Base-by-base conservation (phyloP, 176 grass and related monocot species). In the Lolium perenne region DNA sequence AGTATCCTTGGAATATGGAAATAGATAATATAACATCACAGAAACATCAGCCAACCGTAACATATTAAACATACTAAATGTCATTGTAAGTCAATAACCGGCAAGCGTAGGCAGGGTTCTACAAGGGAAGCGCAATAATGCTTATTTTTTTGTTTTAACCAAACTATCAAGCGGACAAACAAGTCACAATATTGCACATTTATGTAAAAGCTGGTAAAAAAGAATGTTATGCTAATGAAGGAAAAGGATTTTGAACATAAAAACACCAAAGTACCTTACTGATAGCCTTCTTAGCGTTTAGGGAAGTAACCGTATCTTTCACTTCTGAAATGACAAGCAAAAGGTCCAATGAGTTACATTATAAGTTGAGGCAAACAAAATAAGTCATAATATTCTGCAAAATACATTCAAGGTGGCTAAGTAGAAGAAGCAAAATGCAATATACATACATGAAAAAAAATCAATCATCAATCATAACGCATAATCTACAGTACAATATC, bases 241-340 rank as follows among this genome's bases (percentile, higher is more conserved):
- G 21, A 3, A 3, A 15, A 53, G 13, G 29, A 38, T 8, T 43
- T 38, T 68, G 38, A 29, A 7, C 4, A 53, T 77, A 62, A 8
- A 86, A 81, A 38, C 79, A 92, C 85, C 81, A 89, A 91, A 77
- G 26, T 75, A 92, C 92, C 92, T 94, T 94, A 59, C 85, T 83
- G 82, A 92, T 91, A 83, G 87, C 62, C 74, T 94, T 92, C 62
- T 83, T 90, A 43, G 84, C 87, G 35, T 84, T 79, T 60, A 94
- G 64, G 61, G 87, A 80, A 59, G 49, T 59, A 43, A 92, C 78
- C 18, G 25, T 64, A 85, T 94, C 87, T 92, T 88, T 89, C 71
- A 94, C 89, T 86, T 94, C 92, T 92, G 89, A 25, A 90, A 87
- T 21, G 25, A 76, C 25, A 65, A 23, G 21, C 9, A 45, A 75